These are phyloP conservation scores for Cyanophora paradoxa DNA, from an alignment of 78 protist genomes.

Conservation along the genomic window DNA sequence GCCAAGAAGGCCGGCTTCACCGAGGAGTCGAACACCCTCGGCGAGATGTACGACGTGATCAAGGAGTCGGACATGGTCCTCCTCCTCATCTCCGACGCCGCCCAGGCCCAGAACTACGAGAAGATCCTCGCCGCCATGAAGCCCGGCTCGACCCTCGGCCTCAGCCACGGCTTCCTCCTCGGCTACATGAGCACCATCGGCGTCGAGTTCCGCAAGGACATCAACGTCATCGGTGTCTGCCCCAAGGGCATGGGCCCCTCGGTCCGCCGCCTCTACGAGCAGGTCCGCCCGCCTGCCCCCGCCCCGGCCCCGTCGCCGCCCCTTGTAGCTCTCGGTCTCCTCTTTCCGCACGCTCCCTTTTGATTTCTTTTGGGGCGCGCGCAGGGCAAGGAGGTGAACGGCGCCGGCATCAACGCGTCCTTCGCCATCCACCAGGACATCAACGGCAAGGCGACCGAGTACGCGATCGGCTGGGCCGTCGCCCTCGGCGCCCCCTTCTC, in stretches of 20 bases:
- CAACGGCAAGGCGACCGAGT: slow-evolving; percentile 16
- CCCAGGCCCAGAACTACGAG: slow-evolving; percentile 12
- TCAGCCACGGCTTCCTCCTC: slow-evolving; percentile 32
- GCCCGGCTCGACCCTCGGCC: slow-evolving; percentile 5
- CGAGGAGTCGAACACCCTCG: slow-evolving; percentile 16
- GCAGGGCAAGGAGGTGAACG: slow-evolving; percentile 18
- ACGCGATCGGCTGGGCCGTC: slow-evolving; percentile 23
- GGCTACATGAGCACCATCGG: neutral
- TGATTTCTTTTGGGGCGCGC: too few species aligned
- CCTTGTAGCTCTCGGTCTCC: too few species aligned
- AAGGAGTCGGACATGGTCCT: slow-evolving; percentile 14
- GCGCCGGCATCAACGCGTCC: slow-evolving; percentile 30
- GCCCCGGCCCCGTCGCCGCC: neutral
- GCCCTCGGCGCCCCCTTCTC: slow-evolving; percentile 22
- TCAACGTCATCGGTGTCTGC: slow-evolving; percentile 11
- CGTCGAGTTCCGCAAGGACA: slow-evolving; percentile 15
- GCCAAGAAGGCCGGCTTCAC: slow-evolving; percentile 5
- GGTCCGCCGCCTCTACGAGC: slow-evolving; percentile 19
- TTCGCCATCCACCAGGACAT: slow-evolving; percentile 27
- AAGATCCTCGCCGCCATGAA: slow-evolving; percentile 9
- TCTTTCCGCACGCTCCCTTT: too few species aligned
- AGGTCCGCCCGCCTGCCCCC: neutral
- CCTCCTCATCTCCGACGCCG: slow-evolving; percentile 26
- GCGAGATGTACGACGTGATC: slow-evolving; percentile 6
- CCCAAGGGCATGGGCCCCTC: slow-evolving; percentile 26